Conservation (phyloP, 257 asterid species). For the Henckelia pumila region DNA sequence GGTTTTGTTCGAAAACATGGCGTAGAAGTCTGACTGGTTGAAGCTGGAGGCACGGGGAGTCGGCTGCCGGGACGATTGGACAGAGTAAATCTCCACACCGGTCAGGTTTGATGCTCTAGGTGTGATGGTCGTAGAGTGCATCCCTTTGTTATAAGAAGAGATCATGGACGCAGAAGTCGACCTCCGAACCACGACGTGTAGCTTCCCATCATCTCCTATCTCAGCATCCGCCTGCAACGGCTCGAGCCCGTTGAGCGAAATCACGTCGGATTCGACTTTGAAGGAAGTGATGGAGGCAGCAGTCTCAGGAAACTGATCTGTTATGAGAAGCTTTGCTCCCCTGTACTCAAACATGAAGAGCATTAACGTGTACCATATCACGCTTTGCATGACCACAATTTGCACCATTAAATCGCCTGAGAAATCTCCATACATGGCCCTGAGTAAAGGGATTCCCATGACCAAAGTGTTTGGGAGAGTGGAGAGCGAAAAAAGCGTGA, state of each 20-base stretch:
- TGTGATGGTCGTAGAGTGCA: conserved; percentile 50
- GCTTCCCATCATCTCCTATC: conserved; percentile 81
- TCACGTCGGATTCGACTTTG: conserved; percentile 75
- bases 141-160: conserved; percentile 47
- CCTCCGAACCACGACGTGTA: conserved; percentile 71
- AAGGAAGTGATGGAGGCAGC: conserved; percentile 84
- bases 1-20: conserved; percentile 71
- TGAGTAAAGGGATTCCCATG: conserved; percentile 83
- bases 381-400: conserved; percentile 85
- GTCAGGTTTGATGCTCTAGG: conserved; percentile 83
- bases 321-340: conserved; percentile 67
- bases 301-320: conserved; percentile 82
- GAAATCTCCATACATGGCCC: conserved; percentile 92
- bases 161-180: conserved; percentile 58
- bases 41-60: conserved; percentile 87
- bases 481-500: conserved; percentile 77
- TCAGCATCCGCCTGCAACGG: conserved; percentile 85
- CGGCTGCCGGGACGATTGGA: conserved; percentile 81
- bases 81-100: conserved; percentile 86
- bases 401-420: conserved; percentile 91
- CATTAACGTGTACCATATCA: conserved; percentile 85
- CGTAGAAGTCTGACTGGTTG: conserved; percentile 80
- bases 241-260: conserved; percentile 79
- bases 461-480: conserved; percentile 90
- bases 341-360: conserved; percentile 77